Base-by-base conservation (phyloP, 169 alveolate genomes). In the Plasmodium gallinaceum region DNA sequence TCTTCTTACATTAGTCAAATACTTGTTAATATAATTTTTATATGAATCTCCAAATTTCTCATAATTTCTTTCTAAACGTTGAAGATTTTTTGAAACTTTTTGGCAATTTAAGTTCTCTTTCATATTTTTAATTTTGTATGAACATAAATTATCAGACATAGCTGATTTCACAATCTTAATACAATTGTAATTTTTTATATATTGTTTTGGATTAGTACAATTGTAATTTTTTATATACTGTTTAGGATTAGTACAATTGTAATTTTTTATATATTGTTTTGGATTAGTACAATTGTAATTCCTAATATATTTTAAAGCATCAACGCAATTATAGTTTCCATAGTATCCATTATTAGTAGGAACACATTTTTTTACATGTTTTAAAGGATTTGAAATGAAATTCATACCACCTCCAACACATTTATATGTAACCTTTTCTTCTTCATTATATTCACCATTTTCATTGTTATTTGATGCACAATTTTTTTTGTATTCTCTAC, bases 41-140 rank as follows among this genome's bases (percentile, higher is more conserved):
- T 64, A 76, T 4, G 60, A 65, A 4, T 76, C 89, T 51, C 58
- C 89, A 14, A 62, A 54, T n/a, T 18, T 57, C 18, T 76, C 69
- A 43, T 76, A 76, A 51, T 37, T 76, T 6, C n/a, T 62, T 26
- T 48, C 89, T 42, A 76, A 76, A 42, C 70, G 48, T 54, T 76
- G 45, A 22, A 60, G 61, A 43, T 37, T 64, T 57, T 76, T 42
- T 12, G 78, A 10, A 0, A 76, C 22, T 37, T 45, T 48, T 0
- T 72, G 69, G 24, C 48, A 52, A 18, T 51, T 57, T 10, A 72
- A 48, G 22, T 72, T 37, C 7, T 69, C 48, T 48, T 22, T 52
- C 68, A 37, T 16, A 18, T 45, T 18, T 6, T 69, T 62, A 9
- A 69, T 37, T 7, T 51, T 46, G 8, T 48, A 20, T 26, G 12